These are phyloP conservation scores for Knoxia roxburghii DNA, from an alignment of 257 asterid genomes.

Conservation along the genomic window DNA sequence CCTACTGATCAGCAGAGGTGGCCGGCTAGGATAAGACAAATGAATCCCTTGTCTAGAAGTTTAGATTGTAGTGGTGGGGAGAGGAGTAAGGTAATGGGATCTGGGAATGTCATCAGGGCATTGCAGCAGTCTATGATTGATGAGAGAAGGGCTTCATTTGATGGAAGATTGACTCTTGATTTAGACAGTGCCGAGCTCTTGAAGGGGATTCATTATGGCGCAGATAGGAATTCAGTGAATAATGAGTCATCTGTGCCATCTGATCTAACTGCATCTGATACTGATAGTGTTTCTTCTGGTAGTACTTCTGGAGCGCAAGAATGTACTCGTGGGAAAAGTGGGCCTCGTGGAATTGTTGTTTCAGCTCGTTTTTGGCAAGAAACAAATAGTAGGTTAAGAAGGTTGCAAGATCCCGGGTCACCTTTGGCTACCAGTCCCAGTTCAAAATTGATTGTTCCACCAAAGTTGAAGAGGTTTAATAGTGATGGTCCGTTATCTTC, in stretches of 20 bases:
- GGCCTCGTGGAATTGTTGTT: constrained; percentile 57
- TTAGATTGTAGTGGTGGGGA: constrained; percentile 51
- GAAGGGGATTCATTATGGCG: constrained; percentile 30
- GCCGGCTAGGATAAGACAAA: constrained; percentile 65
- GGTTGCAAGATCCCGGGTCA: constrained; percentile 87
- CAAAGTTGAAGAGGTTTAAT: constrained; percentile 53
- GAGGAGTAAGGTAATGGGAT: constrained; percentile 49
- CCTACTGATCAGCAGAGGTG: constrained; percentile 75
- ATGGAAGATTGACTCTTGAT: constrained; percentile 64
- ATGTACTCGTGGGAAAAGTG: constrained; percentile 36
- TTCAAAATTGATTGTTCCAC: constrained; percentile 50
- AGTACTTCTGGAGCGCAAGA: constrained; percentile 84
- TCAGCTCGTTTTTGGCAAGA: constrained; percentile 97
- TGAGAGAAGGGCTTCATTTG: constrained; percentile 67
- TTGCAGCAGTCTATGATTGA: constrained; percentile 60
- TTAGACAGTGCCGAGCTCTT: constrained; percentile 48
- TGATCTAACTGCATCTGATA: constrained; percentile 73
- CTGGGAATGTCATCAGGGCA: constrained; percentile 43
- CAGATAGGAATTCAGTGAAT: constrained; percentile 42
- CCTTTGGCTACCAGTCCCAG: constrained; percentile 58
- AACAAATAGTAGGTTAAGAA: constrained; percentile 77
- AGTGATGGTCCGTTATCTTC: constrained; percentile 53
- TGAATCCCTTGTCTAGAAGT: constrained; percentile 61
- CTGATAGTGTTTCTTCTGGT: constrained; percentile 94
- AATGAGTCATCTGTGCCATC: constrained; percentile 43